phyloP scores from a whole-genome alignment of 73 alveolate species.

The Tetrahymena borealis region DNA sequence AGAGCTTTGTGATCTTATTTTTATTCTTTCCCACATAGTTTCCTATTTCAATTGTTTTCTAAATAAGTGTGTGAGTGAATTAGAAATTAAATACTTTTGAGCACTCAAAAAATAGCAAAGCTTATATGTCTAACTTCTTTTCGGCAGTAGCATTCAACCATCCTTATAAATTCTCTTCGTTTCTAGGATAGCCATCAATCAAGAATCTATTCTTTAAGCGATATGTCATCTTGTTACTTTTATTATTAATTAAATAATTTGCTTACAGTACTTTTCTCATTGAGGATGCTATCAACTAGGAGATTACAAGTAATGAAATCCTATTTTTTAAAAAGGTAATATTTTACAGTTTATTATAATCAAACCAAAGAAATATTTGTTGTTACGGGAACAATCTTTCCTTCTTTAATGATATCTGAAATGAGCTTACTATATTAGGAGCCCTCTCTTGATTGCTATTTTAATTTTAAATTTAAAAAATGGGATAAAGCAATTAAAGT shows the following conservation, averaged over 20 bases:
- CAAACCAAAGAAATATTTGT: background rate
- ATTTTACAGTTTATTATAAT: background rate
- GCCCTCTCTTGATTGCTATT: background rate
- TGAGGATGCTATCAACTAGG: background rate
- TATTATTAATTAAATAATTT: slow-evolving; percentile 40
- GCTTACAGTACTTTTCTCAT: background rate
- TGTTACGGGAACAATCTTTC: slow-evolving; percentile 67
- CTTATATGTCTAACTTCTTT: slow-evolving; percentile 15
- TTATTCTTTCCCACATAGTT: slow-evolving; percentile 74
- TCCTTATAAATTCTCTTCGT: slow-evolving; percentile 64
- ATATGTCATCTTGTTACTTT: slow-evolving; percentile 50
- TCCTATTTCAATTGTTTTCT: slow-evolving; percentile 17
- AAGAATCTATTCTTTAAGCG: slow-evolving; percentile 52
- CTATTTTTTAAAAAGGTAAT: background rate
- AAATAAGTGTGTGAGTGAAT: background rate
- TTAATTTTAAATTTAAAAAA: background rate
- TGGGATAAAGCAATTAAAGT: background rate
- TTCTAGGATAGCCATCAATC: slow-evolving; percentile 80
- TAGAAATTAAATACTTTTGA: background rate
- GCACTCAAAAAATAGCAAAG: slow-evolving; percentile 15
- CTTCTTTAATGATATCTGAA: slow-evolving; percentile 59
- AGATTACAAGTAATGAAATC: background rate
- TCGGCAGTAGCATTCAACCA: slow-evolving; percentile 63
- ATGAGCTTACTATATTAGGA: slow-evolving; percentile 47
- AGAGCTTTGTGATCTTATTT: slow-evolving; percentile 71